Evolutionary conservation across 169 alveolate species (phyloP).

Genomic region (Eimeria nieschulzi): DNA sequence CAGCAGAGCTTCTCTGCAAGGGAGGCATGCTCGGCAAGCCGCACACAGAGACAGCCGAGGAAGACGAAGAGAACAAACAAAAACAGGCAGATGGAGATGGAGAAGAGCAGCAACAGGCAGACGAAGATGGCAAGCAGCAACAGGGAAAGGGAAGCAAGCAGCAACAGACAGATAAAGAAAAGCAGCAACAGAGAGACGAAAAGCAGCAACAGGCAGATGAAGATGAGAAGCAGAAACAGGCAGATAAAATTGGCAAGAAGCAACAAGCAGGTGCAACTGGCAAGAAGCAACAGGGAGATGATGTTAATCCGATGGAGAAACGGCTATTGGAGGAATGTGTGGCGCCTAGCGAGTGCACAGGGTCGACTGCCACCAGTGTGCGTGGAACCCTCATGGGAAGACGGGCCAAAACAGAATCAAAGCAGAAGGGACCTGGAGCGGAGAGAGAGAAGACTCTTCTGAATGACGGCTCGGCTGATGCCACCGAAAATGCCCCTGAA

Average conservation of each 20-base stretch:
- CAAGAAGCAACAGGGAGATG: too few relatives aligned
- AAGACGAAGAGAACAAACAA: not conserved
- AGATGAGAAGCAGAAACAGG: not conserved
- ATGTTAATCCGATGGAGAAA: too few relatives aligned
- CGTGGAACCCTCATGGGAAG: not conserved
- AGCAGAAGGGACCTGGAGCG: not conserved
- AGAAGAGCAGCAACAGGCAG: not conserved
- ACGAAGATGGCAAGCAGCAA: not conserved
- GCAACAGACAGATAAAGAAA: not conserved
- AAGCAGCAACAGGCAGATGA: not conserved
- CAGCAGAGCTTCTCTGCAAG: conserved; percentile 15
- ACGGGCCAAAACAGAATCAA: too few relatives aligned
- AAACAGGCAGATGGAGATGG: not conserved
- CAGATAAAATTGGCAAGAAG: too few relatives aligned
- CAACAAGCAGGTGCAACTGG: too few relatives aligned
- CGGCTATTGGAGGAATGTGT: too few relatives aligned
- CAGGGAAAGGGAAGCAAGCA: not conserved
- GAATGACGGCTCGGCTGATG: not conserved
- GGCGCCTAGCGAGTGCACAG: not conserved
- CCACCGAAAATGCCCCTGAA: not conserved
- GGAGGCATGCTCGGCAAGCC: conserved; percentile 9
- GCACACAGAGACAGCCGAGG: not conserved
- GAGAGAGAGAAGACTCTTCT: not conserved
- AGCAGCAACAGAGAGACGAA: not conserved
- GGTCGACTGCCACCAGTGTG: not conserved